These are phyloP conservation scores for Phanerodontia chrysosporium DNA, from an alignment of 768 basidiomycete genomes.

Conservation along the genomic window DNA sequence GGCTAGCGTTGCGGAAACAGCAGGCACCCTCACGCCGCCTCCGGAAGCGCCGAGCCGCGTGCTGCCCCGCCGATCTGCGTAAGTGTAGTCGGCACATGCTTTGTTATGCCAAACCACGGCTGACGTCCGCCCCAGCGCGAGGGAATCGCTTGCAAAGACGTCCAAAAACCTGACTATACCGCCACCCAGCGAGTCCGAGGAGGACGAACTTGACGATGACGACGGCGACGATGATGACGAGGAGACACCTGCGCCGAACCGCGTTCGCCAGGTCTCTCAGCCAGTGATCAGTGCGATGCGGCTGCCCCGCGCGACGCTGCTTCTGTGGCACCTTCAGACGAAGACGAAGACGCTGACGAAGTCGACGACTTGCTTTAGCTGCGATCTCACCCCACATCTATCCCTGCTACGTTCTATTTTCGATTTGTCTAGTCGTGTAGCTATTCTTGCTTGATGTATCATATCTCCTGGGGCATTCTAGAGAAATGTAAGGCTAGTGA, in stretches of 20 bases:
- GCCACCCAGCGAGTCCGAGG: slow-evolving; percentile 26
- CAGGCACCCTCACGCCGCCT: slow-evolving; percentile 24
- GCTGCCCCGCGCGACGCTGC: not conserved
- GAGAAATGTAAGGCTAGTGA: too few species aligned
- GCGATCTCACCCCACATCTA: not conserved
- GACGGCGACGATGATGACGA: slow-evolving; percentile 33
- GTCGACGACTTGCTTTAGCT: slow-evolving; percentile 21
- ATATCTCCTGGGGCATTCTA: not conserved
- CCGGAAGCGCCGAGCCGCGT: slow-evolving; percentile 42
- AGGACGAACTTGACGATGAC: slow-evolving; percentile 31
- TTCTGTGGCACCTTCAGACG: not conserved
- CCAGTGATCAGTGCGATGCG: not conserved
- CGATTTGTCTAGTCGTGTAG: not conserved
- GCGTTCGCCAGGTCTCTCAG: not conserved
- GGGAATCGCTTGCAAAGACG: slow-evolving; percentile 24
- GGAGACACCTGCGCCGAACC: slow-evolving; percentile 28
- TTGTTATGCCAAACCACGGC: not conserved
- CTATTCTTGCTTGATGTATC: not conserved
- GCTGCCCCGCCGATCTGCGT: slow-evolving; percentile 60
- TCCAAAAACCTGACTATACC: slow-evolving; percentile 17
- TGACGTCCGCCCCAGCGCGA: slow-evolving; percentile 19
- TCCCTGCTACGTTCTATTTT: not conserved
- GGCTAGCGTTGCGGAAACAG: slow-evolving; percentile 24
- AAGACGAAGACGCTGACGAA: slow-evolving; percentile 39
- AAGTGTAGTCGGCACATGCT: slow-evolving; percentile 22